Percentiles rank a stretch among this genome's conserved stretches.
Evolutionary conservation across 257 asterid species (phyloP).

Genomic region (Linderniella brevidens): DNA sequence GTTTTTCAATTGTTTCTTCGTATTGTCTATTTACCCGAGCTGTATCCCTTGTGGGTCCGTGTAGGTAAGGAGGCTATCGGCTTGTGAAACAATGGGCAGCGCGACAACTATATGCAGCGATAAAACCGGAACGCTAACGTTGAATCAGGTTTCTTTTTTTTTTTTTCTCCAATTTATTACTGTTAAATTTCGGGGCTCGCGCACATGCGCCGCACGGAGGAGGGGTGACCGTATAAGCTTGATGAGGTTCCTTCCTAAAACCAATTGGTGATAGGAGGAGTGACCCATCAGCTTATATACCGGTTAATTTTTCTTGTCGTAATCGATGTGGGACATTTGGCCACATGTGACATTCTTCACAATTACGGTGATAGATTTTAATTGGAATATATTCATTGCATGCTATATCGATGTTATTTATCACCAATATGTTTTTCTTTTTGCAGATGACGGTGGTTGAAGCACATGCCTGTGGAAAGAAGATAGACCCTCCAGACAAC

Average conservation of each 20-base stretch:
- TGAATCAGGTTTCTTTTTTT: no score
- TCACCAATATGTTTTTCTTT: not conserved
- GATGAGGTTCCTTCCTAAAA: no score
- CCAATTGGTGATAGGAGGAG: no score
- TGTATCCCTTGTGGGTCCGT: slow-evolving; percentile 3
- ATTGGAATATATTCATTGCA: not conserved
- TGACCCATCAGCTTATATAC: no score
- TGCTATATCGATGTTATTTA: not conserved
- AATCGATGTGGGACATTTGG: no score
- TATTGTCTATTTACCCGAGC: not conserved
- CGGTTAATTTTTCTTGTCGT: no score
- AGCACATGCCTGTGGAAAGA: slow-evolving; percentile 34
- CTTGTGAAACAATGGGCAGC: slow-evolving; percentile 81
- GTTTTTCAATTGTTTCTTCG: not conserved
- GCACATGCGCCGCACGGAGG: no score
- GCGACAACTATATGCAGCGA: slow-evolving; percentile 78
- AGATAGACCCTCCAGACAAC: slow-evolving; percentile 30
- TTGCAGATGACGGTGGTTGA: slow-evolving; percentile 64
- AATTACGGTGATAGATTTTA: no score
- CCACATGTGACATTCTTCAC: no score
- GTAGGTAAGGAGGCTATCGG: slow-evolving; percentile 73
- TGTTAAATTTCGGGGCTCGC: no score
- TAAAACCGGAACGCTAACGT: slow-evolving; percentile 51
- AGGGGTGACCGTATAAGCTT: no score
- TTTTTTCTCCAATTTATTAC: no score